These are phyloP conservation scores for Volvariella volvacea DNA, from an alignment of 1,284 basidiomycete species.

Conservation along the genomic window DNA sequence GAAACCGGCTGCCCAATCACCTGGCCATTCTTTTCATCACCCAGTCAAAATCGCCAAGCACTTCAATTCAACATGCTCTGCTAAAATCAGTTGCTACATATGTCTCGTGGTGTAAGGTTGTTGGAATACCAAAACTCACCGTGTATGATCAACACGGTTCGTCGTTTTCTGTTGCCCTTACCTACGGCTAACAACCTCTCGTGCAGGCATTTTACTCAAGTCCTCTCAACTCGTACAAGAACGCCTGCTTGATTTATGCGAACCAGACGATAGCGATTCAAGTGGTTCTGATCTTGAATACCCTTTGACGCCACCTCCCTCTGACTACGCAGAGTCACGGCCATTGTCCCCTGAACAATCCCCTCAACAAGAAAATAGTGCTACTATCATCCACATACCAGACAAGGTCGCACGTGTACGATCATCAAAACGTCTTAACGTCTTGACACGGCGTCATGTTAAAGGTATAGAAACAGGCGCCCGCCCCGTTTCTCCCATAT, in stretches of 20 bases:
- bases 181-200: conserved; percentile 2
- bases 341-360: conserved; percentile 44
- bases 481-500: not conserved
- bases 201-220: conserved; percentile 40
- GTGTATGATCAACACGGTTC: conserved; percentile 67
- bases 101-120: conserved; percentile 50
- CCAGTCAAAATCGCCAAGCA: conserved; percentile 22
- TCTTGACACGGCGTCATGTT: no score
- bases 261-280: conserved; percentile 26
- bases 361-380: conserved; percentile 20
- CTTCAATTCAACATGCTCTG: conserved; percentile 35
- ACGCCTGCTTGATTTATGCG: conserved; percentile 22
- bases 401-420: conserved; percentile 16
- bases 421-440: no score
- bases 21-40: conserved; percentile 55
- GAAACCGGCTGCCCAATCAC: conserved; percentile 54
- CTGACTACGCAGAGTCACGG: conserved; percentile 59
- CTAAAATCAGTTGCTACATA: conserved; percentile 45
- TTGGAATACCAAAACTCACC: conserved; percentile 54
- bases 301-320: conserved; percentile 66
- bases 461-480: no score
- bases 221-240: conserved; percentile 34
- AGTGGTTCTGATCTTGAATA: conserved; percentile 52
- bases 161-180: conserved; percentile 11
- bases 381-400: conserved; percentile 28